phyloP scores from a whole-genome alignment of 495 filamentous ascomycete genomes.

The Annulohypoxylon stygium region DNA sequence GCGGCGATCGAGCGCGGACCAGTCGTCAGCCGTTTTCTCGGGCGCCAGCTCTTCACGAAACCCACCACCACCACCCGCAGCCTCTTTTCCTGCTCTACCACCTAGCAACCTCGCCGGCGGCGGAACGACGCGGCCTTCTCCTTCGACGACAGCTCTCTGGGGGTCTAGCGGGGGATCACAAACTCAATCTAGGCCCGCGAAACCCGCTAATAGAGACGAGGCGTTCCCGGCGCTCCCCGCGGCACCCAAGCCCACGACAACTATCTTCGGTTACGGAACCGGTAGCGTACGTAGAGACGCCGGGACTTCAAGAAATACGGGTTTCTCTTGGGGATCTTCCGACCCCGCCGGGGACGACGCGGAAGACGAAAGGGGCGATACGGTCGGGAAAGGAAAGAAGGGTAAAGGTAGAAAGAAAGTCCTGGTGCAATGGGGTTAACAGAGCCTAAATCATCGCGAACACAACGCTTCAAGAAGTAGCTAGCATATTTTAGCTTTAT shows the following conservation, averaged over 20 bases:
- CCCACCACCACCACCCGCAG: conserved; percentile 52
- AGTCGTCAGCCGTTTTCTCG: conserved; percentile 38
- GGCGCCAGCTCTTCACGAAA: conserved; percentile 56
- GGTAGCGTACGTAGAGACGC: conserved; percentile 78
- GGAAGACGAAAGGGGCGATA: conserved; percentile 54
- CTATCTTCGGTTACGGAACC: conserved; percentile 82
- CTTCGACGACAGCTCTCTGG: conserved; percentile 45
- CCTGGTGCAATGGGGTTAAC: conserved; percentile 69
- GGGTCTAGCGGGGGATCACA: conserved; percentile 42
- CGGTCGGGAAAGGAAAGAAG: conserved; percentile 69
- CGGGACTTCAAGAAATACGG: conserved; percentile 54
- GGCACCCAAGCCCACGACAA: conserved; percentile 80
- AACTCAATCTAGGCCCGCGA: conserved; percentile 44
- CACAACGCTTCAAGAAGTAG: background rate
- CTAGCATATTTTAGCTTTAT: background rate
- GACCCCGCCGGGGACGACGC: conserved; percentile 37
- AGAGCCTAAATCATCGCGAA: background rate
- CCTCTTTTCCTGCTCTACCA: conserved; percentile 76
- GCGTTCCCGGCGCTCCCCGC: conserved; percentile 87
- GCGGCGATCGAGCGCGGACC: conserved; percentile 43
- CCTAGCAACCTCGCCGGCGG: conserved; percentile 16
- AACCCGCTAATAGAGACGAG: conserved; percentile 57
- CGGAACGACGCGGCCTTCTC: conserved; percentile 42
- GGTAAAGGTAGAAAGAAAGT: conserved; percentile 87
- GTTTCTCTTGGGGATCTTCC: conserved; percentile 56